Evolutionary conservation across 23 red algal genomes (phyloP), one percentile per base, ranked within the genome.

Genomic region (Chondrus crispus): DNA sequence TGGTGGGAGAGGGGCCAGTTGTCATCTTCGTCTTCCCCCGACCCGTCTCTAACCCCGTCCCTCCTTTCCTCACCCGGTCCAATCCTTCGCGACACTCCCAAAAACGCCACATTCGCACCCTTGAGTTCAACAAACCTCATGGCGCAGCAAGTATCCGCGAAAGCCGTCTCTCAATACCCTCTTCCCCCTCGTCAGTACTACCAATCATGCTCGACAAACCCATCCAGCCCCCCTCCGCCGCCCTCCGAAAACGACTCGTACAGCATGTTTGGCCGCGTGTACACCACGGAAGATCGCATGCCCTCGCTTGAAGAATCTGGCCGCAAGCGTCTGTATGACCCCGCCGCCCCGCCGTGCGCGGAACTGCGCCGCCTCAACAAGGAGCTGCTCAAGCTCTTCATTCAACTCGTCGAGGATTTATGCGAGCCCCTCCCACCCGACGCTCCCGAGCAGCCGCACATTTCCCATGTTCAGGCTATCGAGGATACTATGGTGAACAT

Each of bases 121-220:
- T n/a, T n/a, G n/a, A n/a, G n/a, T n/a, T n/a, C n/a, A n/a, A n/a
- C n/a, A n/a, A n/a, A 66, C 29, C 66, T 49, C 2, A 26, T 48
- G 37, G 43, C 84, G 4, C 55, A 48, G 60, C 84, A 66, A 32
- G 35, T 32, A 9, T 32, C 60, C 60, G 35, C 84, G 62, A 62
- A 87, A 29, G 60, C 64, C 43, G 87, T 90, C 5, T 90, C 87
- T 5, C 87, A 90, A 72, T 90, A 68, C 60, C 87, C 87, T 46
- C 74, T 66, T 45, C 87, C 87, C 22, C 87, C 87, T 57, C 87
- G 87, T 30, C 87, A 73, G 39, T 90, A 90, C 42, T 90, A 90
- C 42, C 87, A 90, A 46, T 80, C 71, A 44, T 75, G 30, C 26
- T 45, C 87, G 44, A 44, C 87, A 29, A 35, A 90, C 12, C 69